phyloP scores from a whole-genome alignment of 352 stramenopile species.

The Phytopythium kandeliae region DNA sequence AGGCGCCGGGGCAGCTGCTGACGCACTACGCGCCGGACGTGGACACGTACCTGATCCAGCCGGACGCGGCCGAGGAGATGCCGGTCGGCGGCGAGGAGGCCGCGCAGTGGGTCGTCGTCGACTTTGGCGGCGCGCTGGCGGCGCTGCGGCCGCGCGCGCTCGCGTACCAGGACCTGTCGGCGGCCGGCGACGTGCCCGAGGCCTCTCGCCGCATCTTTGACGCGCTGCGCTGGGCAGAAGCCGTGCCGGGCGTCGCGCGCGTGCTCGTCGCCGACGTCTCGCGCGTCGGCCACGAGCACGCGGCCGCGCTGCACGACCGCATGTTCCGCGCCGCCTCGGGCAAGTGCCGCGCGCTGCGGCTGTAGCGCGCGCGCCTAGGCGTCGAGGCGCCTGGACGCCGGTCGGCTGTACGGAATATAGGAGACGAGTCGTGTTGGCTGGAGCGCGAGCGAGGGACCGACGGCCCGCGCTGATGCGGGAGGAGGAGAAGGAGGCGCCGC shows the following conservation, averaged over 20 bases:
- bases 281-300: constrained; percentile 51
- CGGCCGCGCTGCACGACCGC: constrained; percentile 72
- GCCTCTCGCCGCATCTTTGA: constrained; percentile 82
- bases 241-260: constrained; percentile 55
- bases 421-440: background rate
- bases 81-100: constrained; percentile 26
- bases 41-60: constrained; percentile 80
- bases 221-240: constrained; percentile 80
- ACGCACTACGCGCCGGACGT: constrained; percentile 98
- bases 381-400: no score
- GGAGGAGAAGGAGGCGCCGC: no score
- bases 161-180: constrained; percentile 80
- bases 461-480: no score
- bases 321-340: constrained; percentile 81
- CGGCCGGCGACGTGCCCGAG: constrained; percentile 52
- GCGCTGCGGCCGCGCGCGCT: constrained; percentile 39
- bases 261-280: constrained; percentile 64
- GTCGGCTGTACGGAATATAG: no score
- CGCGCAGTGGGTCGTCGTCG: constrained; percentile 67
- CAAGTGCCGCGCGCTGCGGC: constrained; percentile 46
- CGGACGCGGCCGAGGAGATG: constrained; percentile 27
- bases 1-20: constrained; percentile 94
- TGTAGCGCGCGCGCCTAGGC: constrained; percentile 14
- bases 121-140: constrained; percentile 62
- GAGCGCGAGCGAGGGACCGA: no score